phyloP scores from a whole-genome alignment of 768 basidiomycete genomes.

The Lyophyllum semitale region DNA sequence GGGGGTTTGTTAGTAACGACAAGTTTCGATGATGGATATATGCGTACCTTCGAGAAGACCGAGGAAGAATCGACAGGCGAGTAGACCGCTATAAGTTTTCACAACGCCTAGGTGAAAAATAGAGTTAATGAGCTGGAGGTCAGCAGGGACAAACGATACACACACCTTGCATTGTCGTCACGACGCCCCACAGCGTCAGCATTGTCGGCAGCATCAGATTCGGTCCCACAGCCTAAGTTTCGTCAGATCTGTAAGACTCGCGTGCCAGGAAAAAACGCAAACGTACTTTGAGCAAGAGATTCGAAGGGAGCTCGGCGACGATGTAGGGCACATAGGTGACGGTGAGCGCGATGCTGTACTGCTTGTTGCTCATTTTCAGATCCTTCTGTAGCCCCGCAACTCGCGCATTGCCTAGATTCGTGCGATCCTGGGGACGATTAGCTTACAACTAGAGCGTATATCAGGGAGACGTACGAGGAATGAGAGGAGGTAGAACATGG shows the following conservation, averaged over 20 bases:
- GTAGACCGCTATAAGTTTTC: slow-evolving; percentile 41
- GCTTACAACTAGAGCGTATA: slow-evolving; percentile 22
- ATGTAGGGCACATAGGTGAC: slow-evolving; percentile 59
- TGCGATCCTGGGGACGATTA: slow-evolving; percentile 43
- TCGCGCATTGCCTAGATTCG: slow-evolving; percentile 61
- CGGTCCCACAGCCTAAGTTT: slow-evolving; percentile 17
- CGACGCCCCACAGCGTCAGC: slow-evolving; percentile 9
- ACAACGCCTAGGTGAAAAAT: slow-evolving; percentile 41
- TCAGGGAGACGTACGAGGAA: slow-evolving; percentile 44
- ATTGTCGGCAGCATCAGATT: slow-evolving; percentile 17
- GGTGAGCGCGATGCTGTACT: slow-evolving; percentile 53
- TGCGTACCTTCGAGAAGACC: slow-evolving; percentile 48
- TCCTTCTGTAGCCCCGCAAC: slow-evolving; percentile 61
- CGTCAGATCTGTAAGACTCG: neutral
- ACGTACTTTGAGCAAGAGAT: slow-evolving; percentile 55
- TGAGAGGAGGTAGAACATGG: slow-evolving; percentile 38
- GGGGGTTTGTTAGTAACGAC: neutral
- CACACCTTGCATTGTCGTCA: slow-evolving; percentile 13
- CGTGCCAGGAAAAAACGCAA: neutral
- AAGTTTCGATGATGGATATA: neutral
- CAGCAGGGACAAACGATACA: too few species aligned
- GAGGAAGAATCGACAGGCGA: slow-evolving; percentile 53
- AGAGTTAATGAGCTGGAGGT: neutral
- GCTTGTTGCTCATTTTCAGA: slow-evolving; percentile 47
- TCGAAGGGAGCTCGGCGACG: slow-evolving; percentile 60